A percentile compares a stretch with the other conserved stretches of the same genome.
phyloP scores from a whole-genome alignment of 108 stramenopile genomes.

The Fragilariopsis cylindrus region DNA sequence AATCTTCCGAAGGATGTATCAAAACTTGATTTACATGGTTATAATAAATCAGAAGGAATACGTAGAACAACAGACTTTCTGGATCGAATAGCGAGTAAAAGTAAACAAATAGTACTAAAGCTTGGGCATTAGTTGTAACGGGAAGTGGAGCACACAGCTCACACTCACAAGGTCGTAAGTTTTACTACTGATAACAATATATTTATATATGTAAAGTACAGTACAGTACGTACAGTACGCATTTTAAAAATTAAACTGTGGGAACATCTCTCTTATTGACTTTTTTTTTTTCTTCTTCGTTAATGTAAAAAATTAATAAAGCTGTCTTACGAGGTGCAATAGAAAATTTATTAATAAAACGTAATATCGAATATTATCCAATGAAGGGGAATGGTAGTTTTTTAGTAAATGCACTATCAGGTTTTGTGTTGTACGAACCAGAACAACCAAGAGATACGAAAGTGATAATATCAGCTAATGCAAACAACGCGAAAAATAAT shows the following conservation, averaged over 20 bases:
- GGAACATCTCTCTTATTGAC: not conserved
- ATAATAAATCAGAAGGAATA: constrained; percentile 19
- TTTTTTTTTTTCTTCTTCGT: not conserved
- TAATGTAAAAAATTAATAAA: not conserved
- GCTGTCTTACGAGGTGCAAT: constrained; percentile 52
- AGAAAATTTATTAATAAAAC: constrained; percentile 51
- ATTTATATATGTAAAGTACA: no score
- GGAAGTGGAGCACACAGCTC: constrained; percentile 54
- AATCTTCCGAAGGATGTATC: not conserved
- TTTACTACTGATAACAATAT: not conserved
- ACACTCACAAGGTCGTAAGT: constrained; percentile 44
- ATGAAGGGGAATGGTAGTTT: constrained; percentile 54
- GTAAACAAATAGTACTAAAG: not conserved
- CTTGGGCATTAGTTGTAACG: constrained; percentile 43
- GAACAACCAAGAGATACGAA: constrained; percentile 29
- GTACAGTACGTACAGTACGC: not conserved
- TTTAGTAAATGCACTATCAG: constrained; percentile 58
- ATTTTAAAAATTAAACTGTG: not conserved
- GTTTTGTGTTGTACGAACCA: constrained; percentile 50
- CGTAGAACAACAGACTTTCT: constrained; percentile 28
- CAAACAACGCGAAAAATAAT: not conserved
- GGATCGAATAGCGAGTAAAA: constrained; percentile 14
- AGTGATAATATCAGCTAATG: constrained; percentile 12
- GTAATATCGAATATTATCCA: constrained; percentile 48
- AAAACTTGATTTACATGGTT: constrained; percentile 38